These are phyloP conservation scores for Chromosphaera perkinsii DNA, from an alignment of 208 protist genomes.

Conservation along the genomic window DNA sequence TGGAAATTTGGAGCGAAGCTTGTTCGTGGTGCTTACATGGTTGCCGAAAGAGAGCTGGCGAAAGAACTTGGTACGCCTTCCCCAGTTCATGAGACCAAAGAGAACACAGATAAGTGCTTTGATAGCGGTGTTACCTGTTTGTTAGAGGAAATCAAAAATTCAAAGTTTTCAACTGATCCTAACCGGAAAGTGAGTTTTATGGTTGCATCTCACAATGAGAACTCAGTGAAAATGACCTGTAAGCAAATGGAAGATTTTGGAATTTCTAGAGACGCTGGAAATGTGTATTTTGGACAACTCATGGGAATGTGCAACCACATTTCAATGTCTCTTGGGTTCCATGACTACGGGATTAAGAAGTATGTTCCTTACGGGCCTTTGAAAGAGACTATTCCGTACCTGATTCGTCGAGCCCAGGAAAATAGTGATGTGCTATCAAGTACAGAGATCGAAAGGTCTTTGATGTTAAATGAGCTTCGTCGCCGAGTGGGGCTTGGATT, in stretches of 20 bases:
- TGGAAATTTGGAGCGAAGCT: slow-evolving; percentile 86
- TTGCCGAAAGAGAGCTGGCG: neutral
- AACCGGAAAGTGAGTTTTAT: slow-evolving; percentile 22
- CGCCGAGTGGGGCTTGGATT: no score
- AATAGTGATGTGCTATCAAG: slow-evolving; percentile 65
- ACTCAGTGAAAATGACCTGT: slow-evolving; percentile 68
- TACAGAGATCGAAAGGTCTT: no score
- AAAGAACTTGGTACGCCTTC: slow-evolving; percentile 68
- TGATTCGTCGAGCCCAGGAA: slow-evolving; percentile 84
- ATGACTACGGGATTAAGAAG: slow-evolving; percentile 41
- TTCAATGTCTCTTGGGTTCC: slow-evolving; percentile 74
- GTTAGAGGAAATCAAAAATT: slow-evolving; percentile 3
- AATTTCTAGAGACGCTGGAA: slow-evolving; percentile 42
- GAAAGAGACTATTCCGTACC: slow-evolving; percentile 86
- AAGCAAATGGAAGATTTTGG: slow-evolving; percentile 57
- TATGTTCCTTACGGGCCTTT: slow-evolving; percentile 94
- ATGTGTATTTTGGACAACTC: slow-evolving; percentile 83
- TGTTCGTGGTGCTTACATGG: slow-evolving; percentile 90
- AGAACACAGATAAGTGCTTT: slow-evolving; percentile 83
- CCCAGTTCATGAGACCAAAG: slow-evolving; percentile 78
- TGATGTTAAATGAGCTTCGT: no score
- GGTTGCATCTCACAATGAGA: slow-evolving; percentile 83
- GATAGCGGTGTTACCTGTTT: slow-evolving; percentile 38
- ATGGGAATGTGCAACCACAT: slow-evolving; percentile 91
- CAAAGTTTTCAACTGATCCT: slow-evolving; percentile 12